Percentiles rank a stretch among this genome's conserved stretches.
These are phyloP conservation scores for Clonostachys rhizophaga DNA, from an alignment of 2,329 filamentous ascomycete species.

Conservation along the genomic window DNA sequence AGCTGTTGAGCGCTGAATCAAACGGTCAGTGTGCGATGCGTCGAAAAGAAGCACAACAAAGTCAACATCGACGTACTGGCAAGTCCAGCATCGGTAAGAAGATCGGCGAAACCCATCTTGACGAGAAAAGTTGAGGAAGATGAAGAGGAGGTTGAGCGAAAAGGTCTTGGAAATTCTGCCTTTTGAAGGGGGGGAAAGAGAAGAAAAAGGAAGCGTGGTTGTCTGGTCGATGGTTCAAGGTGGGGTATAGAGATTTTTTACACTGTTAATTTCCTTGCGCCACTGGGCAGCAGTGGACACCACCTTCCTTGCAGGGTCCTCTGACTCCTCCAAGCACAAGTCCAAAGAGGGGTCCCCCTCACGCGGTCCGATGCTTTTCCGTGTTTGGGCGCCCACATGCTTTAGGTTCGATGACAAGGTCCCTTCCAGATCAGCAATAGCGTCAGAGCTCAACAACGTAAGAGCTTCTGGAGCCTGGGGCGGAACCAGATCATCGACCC, in stretches of 20 bases:
- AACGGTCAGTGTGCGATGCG: conserved; percentile 23
- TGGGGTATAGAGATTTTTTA: conserved; percentile 35
- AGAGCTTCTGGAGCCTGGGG: conserved; percentile 28
- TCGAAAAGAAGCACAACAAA: conserved; percentile 14
- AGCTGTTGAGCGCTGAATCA: conserved; percentile 63
- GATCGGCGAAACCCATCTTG: conserved; percentile 67
- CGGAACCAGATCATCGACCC: conserved; percentile 4
- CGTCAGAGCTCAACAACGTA: conserved; percentile 20
- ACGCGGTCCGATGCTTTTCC: background rate
- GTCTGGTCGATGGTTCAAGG: conserved; percentile 28
- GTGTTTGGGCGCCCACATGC: background rate
- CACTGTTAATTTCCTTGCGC: conserved; percentile 1
- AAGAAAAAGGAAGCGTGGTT: conserved; percentile 21
- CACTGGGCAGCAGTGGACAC: background rate
- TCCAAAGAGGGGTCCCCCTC: too few relatives aligned
- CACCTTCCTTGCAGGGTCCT: too few relatives aligned
- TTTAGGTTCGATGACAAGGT: background rate
- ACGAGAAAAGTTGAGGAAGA: conserved; percentile 12
- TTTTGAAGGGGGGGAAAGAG: conserved; percentile 18
- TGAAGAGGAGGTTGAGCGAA: background rate
- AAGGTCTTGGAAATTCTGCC: conserved; percentile 10
- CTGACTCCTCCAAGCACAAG: too few relatives aligned
- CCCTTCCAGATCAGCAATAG: background rate
- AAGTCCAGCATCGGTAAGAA: conserved; percentile 61
- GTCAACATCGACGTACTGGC: conserved; percentile 24